Evolutionary conservation across 495 filamentous ascomycete species (phyloP).

Genomic region (Xylaria bambusicola): DNA sequence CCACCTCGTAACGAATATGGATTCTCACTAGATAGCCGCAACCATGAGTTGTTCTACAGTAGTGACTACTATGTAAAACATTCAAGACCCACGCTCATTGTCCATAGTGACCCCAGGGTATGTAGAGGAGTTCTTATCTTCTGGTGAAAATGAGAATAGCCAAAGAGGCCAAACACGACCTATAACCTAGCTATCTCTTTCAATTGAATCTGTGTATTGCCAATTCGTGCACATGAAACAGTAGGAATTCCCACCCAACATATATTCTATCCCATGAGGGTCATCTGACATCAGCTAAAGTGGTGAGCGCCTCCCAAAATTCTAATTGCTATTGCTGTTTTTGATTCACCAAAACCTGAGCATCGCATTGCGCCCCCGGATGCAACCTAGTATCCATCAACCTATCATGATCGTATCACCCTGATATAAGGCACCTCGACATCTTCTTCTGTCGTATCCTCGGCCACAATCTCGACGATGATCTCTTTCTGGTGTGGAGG

Average conservation of each 20-base stretch:
- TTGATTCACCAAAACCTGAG: neutral
- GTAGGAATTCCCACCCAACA: neutral
- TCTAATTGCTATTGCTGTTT: neutral
- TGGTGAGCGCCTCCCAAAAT: constrained; percentile 5
- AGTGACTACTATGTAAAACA: too few relatives aligned
- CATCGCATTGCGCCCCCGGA: neutral
- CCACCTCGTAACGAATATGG: too few relatives aligned
- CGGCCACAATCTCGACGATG: constrained; percentile 93
- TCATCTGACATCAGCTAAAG: neutral
- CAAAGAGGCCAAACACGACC: too few relatives aligned
- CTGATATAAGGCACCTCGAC: constrained; percentile 98
- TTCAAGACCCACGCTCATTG: too few relatives aligned
- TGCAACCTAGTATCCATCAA: neutral
- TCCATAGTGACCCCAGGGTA: too few relatives aligned
- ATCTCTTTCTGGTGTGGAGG: constrained; percentile 91
- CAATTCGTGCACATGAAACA: neutral
- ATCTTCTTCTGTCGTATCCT: constrained; percentile 88
- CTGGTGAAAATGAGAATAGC: too few relatives aligned
- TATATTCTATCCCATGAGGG: neutral
- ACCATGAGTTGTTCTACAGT: too few relatives aligned
- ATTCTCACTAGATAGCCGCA: too few relatives aligned
- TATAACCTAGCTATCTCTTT: too few relatives aligned
- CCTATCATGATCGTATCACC: constrained; percentile 45
- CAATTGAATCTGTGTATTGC: neutral
- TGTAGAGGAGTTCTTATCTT: too few relatives aligned